Conservation (phyloP, 2,329 filamentous ascomycete genomes). For the Venturia oleaginea region DNA sequence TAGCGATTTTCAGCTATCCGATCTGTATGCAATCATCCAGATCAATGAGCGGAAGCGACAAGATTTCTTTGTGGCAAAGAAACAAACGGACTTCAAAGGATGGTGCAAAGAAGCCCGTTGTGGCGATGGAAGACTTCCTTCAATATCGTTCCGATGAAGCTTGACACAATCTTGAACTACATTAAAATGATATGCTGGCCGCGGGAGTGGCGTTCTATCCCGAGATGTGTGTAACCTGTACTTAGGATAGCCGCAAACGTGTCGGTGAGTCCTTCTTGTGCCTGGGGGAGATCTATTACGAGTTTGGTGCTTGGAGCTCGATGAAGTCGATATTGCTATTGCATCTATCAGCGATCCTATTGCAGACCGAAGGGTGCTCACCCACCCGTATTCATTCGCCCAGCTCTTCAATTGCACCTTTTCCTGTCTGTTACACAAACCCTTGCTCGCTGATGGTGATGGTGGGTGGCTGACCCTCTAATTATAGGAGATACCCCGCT, state of each 20-base stretch:
- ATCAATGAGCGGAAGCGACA: neutral
- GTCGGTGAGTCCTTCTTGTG: neutral
- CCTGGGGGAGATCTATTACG: too few species aligned
- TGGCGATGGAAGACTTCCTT: neutral
- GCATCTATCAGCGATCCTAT: too few species aligned
- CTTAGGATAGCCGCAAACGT: neutral
- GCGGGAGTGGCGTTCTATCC: neutral
- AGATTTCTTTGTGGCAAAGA: neutral
- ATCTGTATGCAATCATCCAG: slow-evolving; percentile 1
- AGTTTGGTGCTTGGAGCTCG: too few species aligned
- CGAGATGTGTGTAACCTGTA: neutral
- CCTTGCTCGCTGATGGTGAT: neutral
- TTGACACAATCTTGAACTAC: neutral
- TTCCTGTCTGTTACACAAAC: too few species aligned
- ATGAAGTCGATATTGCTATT: too few species aligned
- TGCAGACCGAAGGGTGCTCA: slow-evolving; percentile 30
- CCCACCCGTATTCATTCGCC: slow-evolving; percentile 33
- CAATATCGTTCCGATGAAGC: neutral
- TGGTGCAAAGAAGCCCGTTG: neutral
- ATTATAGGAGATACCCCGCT: slow-evolving; percentile 2
- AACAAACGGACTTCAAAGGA: neutral
- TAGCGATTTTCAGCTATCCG: neutral
- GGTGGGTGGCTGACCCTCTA: slow-evolving; percentile 1
- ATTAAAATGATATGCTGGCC: neutral
- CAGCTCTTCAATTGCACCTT: slow-evolving; percentile 25